A percentile compares a stretch with the other conserved stretches of the same genome.
These are phyloP conservation scores for Talaromyces sp. DNA, from an alignment of 2,329 filamentous ascomycete species.

Conservation along the genomic window DNA sequence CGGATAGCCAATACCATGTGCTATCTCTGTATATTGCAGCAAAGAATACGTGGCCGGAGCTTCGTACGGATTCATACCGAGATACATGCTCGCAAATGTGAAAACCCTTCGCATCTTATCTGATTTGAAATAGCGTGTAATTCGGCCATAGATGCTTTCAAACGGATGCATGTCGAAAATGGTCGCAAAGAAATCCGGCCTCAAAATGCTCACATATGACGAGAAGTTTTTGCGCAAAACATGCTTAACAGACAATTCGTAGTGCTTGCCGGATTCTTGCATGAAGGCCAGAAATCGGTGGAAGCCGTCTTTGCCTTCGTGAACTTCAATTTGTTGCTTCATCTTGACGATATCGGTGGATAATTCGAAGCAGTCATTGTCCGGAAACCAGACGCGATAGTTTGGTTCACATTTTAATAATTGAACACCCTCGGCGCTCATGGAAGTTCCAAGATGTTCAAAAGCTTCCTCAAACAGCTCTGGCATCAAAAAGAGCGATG, in stretches of 20 bases:
- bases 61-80: background rate
- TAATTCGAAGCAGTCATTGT: slow-evolving; percentile 57
- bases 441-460: slow-evolving; percentile 62
- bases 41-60: background rate
- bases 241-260: slow-evolving; percentile 63
- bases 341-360: slow-evolving; percentile 67
- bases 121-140: slow-evolving; percentile 60
- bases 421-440: slow-evolving; percentile 63
- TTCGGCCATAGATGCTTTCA: slow-evolving; percentile 64
- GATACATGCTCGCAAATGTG: background rate
- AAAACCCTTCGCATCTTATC: background rate
- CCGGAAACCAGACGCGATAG: slow-evolving; percentile 70
- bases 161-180: slow-evolving; percentile 64
- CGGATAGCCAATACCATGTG: background rate
- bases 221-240: slow-evolving; percentile 67
- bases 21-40: background rate
- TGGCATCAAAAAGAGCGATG: background rate
- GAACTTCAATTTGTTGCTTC: slow-evolving; percentile 68
- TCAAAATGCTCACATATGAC: slow-evolving; percentile 54
- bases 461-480: slow-evolving; percentile 65
- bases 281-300: slow-evolving; percentile 65
- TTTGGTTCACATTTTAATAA: slow-evolving; percentile 71
- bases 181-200: slow-evolving; percentile 57
- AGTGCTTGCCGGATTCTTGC: slow-evolving; percentile 64
- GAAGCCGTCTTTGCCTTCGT: slow-evolving; percentile 68